Base-by-base conservation (phyloP, 139 green algal genomes). In the Astrephomene gubernaculifera region DNA sequence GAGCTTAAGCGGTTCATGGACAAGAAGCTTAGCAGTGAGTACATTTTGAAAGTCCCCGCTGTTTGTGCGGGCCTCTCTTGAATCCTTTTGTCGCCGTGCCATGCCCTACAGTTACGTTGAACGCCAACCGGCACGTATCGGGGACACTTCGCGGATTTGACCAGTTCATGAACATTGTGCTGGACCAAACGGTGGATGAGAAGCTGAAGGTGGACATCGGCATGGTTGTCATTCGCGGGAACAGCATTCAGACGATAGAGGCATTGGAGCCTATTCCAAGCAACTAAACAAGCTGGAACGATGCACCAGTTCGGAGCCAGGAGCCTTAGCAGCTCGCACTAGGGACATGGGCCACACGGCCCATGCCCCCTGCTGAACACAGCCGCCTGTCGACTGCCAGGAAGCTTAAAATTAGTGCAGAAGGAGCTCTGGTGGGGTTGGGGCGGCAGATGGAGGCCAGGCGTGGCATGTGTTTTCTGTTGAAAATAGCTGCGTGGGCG, bases 111-210 rank as follows among this genome's bases (percentile, higher is more conserved):
- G 88, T 92, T 44, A 64, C 74, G 25, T 87, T 99, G 44, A 99
- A 99, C 81, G 96, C 90, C 1, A 99, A 99, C 89, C 91, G 97
- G 39, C 93, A 95, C 36, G 97, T 99, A 33, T 96, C 96, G 2
- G 97, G 97, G 1, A 94, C 97, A 22, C 94, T 99, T 33, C 91
- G 97, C 0, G 97, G 97, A 0, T 99, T 99, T 81, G 97, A 99
- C 88, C 96, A 99, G 89, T 99, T 99, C 89, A 99, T 99, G 96
- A 99, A 99, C 90, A 87, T 99, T 7, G 97, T 99, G 87, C 89
- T 99, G 82, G 97, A 99, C 90, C 90, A 93, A 64, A 96, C 95
- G 2, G 92, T 98, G 38, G 97, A 99, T 72, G 94, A 97, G 71
- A 97, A 98, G 85, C 87, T 91, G 21, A 98, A 98, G 65, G 90